phyloP scores from a whole-genome alignment of 768 basidiomycete species.

The Suillus sp. region DNA sequence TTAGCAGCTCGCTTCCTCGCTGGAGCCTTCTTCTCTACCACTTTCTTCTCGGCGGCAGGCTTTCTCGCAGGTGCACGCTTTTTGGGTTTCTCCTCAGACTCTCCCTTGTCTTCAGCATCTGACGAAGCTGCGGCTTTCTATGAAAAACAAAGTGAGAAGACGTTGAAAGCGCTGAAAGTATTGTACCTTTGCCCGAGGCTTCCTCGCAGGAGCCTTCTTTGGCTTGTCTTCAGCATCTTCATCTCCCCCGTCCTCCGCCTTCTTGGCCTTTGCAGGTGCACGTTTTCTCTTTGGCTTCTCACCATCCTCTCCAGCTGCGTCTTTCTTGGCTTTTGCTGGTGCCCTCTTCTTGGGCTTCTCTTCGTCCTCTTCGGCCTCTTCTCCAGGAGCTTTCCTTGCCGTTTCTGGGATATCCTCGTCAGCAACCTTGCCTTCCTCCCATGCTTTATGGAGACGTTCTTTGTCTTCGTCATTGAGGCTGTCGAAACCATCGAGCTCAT shows the following conservation, averaged over 20 bases:
- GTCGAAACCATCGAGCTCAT: conserved; percentile 86
- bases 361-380: conserved; percentile 47
- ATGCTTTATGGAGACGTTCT: conserved; percentile 69
- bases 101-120: conserved; percentile 34
- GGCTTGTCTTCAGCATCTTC: conserved; percentile 34
- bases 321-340: conserved; percentile 41
- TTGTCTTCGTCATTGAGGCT: conserved; percentile 71
- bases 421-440: conserved; percentile 75
- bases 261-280: conserved; percentile 32
- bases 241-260: conserved; percentile 37
- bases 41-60: conserved; percentile 48
- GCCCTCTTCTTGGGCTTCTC: conserved; percentile 60
- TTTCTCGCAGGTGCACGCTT: conserved; percentile 47
- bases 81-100: conserved; percentile 52
- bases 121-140: conserved; percentile 29
- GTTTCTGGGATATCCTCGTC: conserved; percentile 81
- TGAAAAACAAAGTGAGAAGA: conserved; percentile 14
- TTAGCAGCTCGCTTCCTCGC: conserved; percentile 14
- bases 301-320: conserved; percentile 36
- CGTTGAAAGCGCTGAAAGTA: conserved; percentile 1
- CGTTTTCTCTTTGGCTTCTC: conserved; percentile 40
- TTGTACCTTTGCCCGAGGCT: conserved; percentile 38
- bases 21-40: conserved; percentile 45
- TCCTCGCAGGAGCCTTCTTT: conserved; percentile 38
- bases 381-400: conserved; percentile 60